These are phyloP conservation scores for Neofusicoccum sp. DNA, from an alignment of 2,329 filamentous ascomycete species.

Conservation along the genomic window DNA sequence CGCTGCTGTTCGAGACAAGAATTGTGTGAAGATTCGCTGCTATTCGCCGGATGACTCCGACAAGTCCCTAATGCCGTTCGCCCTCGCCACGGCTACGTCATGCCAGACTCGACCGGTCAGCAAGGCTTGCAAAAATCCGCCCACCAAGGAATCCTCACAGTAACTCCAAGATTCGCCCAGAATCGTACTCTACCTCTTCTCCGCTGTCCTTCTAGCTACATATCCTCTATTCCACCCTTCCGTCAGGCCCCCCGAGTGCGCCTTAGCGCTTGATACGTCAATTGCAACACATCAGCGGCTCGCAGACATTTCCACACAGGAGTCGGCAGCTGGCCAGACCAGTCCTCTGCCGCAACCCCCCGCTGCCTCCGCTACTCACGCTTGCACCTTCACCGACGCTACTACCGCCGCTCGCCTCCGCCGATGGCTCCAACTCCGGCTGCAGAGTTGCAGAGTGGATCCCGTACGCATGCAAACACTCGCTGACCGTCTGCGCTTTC, in stretches of 20 bases:
- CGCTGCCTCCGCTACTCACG: conserved; percentile 23
- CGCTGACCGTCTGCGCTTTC: conserved; percentile 62
- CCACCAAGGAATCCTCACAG: neutral
- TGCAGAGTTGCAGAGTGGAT: conserved; percentile 73
- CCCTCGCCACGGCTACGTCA: neutral
- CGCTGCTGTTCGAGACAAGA: neutral
- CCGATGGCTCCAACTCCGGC: conserved; percentile 55
- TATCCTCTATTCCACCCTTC: neutral
- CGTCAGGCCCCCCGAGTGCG: neutral
- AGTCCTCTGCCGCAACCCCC: conserved; percentile 30
- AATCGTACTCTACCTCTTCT: neutral
- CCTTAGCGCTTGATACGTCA: conserved; percentile 23
- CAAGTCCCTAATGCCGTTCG: neutral
- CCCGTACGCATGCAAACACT: conserved; percentile 73
- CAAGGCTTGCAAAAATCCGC: neutral
- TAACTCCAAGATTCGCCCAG: neutral
- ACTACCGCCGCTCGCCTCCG: neutral
- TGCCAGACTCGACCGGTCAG: neutral
- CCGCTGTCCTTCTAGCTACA: neutral
- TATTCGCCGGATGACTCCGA: neutral
- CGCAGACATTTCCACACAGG: conserved; percentile 55
- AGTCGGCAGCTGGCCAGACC: conserved; percentile 52
- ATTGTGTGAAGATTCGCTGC: neutral
- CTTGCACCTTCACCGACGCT: conserved; percentile 18
- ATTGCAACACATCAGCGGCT: conserved; percentile 57